These are phyloP conservation scores for Venturia nashicola DNA, from an alignment of 2,329 filamentous ascomycete species.

Conservation along the genomic window DNA sequence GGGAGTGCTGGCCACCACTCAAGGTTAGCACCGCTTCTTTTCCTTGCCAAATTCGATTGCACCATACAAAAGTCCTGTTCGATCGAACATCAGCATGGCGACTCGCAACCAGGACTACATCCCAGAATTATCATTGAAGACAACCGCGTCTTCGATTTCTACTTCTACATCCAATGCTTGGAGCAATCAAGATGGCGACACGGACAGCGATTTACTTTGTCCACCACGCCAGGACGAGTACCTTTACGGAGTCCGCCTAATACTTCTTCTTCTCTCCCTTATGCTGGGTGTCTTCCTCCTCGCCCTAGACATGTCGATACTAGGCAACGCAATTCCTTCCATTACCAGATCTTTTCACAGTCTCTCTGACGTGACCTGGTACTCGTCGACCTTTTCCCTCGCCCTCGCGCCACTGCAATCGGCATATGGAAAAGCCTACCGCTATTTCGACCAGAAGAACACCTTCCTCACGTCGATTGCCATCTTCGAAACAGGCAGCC, in stretches of 20 bases:
- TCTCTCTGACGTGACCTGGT: conserved; percentile 8
- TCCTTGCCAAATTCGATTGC: too few relatives aligned
- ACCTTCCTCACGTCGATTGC: neutral
- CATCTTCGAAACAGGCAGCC: neutral
- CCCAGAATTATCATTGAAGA: neutral
- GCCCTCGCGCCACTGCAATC: conserved; percentile 5
- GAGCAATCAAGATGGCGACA: neutral
- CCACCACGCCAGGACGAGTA: neutral
- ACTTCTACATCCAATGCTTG: neutral
- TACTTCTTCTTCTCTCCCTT: neutral
- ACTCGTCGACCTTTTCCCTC: conserved; percentile 10
- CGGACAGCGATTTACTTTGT: neutral
- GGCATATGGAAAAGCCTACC: conserved; percentile 9
- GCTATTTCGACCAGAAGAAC: conserved; percentile 7
- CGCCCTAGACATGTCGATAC: neutral
- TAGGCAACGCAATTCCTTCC: conserved; percentile 28
- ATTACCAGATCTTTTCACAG: conserved; percentile 15
- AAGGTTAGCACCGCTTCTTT: too few relatives aligned
- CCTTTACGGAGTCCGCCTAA: neutral
- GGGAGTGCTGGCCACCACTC: too few relatives aligned
- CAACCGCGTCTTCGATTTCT: conserved; percentile 10
- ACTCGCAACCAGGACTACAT: too few relatives aligned
- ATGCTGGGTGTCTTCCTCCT: neutral
- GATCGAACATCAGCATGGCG: too few relatives aligned
- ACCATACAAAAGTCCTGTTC: too few relatives aligned